These are phyloP conservation scores for Colletotrichum coccodes DNA, from an alignment of 2,329 filamentous ascomycete species.

Conservation along the genomic window DNA sequence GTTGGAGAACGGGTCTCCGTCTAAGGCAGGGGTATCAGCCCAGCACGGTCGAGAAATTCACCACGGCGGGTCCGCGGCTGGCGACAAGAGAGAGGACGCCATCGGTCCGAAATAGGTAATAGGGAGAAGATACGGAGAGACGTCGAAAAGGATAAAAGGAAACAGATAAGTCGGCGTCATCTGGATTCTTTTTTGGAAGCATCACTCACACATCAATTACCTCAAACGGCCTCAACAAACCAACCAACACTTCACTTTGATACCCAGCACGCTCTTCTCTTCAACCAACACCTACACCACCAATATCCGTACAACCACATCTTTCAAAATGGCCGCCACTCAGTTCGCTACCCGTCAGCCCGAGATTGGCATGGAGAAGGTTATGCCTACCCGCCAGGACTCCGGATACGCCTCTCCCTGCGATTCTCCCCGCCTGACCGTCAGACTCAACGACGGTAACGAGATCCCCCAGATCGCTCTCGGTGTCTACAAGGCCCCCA, in stretches of 20 bases:
- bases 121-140: constrained; percentile 1
- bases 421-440: constrained; percentile 34
- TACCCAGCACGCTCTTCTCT: background rate
- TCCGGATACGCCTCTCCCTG: constrained; percentile 32
- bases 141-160: constrained; percentile 31
- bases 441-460: constrained; percentile 48
- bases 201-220: constrained; percentile 20
- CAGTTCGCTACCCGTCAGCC: constrained; percentile 31
- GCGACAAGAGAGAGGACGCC: constrained; percentile 21
- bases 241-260: background rate
- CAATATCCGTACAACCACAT: background rate
- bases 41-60: constrained; percentile 22
- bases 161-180: constrained; percentile 20
- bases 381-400: constrained; percentile 30
- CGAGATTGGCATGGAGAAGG: constrained; percentile 31
- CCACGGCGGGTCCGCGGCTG: constrained; percentile 27
- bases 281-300: background rate
- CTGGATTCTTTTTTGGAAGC: background rate
- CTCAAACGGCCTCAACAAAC: background rate
- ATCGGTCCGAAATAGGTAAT: constrained; percentile 31
- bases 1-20: constrained; percentile 15
- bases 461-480: constrained; percentile 54
- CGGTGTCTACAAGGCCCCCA: constrained; percentile 68
- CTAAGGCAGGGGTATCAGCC: constrained; percentile 22
- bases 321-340: constrained; percentile 31